A percentile compares a stretch with the other conserved stretches of the same genome.
phyloP scores from a whole-genome alignment of 23 red algal species.

The Gracilaria caudata region DNA sequence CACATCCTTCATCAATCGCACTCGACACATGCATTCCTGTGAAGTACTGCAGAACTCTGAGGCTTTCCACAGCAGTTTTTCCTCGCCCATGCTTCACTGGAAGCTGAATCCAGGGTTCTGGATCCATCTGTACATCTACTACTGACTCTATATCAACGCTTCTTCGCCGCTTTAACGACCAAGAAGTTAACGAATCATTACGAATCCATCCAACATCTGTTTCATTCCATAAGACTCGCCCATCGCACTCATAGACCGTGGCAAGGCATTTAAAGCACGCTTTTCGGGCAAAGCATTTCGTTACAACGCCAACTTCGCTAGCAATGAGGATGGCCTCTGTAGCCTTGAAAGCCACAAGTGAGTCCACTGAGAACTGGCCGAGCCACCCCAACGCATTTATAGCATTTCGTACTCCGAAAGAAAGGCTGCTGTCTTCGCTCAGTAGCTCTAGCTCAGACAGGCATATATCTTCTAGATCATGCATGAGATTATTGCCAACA shows the following conservation, averaged over 20 bases:
- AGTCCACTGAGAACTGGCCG: slow-evolving; percentile 41
- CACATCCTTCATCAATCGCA: slow-evolving; percentile 44
- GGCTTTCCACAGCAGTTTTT: slow-evolving; percentile 20
- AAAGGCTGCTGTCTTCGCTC: slow-evolving; percentile 1
- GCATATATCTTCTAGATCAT: slow-evolving; percentile 16
- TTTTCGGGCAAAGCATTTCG: slow-evolving; percentile 16
- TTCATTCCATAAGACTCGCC: slow-evolving; percentile 25
- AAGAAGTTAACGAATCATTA: slow-evolving; percentile 32
- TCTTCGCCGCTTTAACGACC: slow-evolving; percentile 28
- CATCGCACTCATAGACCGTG: slow-evolving; percentile 60
- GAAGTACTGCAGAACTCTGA: slow-evolving; percentile 52
- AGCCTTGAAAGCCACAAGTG: slow-evolving; percentile 30
- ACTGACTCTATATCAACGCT: slow-evolving; percentile 6
- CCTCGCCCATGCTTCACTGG: neutral
- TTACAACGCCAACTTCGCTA: slow-evolving; percentile 34
- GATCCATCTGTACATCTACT: slow-evolving; percentile 25
- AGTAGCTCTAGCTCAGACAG: slow-evolving; percentile 19
- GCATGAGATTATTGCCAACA: slow-evolving; percentile 20
- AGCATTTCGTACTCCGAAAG: neutral
- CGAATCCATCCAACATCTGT: slow-evolving; percentile 6
- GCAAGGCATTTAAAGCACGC: slow-evolving; percentile 37
- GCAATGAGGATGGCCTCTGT: slow-evolving; percentile 43
- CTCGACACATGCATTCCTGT: slow-evolving; percentile 51
- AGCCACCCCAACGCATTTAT: slow-evolving; percentile 22
- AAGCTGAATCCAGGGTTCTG: slow-evolving; percentile 13